phyloP scores from a whole-genome alignment of 2,329 filamentous ascomycete genomes.

The Calonectria pseudoreteaudii region DNA sequence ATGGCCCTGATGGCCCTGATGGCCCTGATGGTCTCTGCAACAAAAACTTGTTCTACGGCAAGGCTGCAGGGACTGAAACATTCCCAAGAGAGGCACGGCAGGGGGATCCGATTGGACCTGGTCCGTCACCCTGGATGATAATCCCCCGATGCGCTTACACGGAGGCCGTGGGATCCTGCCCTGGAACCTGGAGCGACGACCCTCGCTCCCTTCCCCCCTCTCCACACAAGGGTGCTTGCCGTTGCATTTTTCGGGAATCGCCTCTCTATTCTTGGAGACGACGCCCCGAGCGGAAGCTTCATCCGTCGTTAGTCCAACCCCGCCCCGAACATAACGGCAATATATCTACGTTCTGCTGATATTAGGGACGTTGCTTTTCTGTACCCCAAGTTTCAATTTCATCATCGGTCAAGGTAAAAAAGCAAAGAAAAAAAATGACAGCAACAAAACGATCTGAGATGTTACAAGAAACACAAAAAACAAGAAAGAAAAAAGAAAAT shows the following conservation, averaged over 20 bases:
- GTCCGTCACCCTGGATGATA: conserved; percentile 1
- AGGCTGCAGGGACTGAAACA: conserved; percentile 9
- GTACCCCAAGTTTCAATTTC: background rate
- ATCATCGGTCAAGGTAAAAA: background rate
- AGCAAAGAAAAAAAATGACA: background rate
- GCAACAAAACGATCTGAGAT: background rate
- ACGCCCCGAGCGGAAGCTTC: background rate
- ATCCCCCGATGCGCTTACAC: background rate
- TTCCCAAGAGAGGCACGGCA: background rate
- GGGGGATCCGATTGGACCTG: background rate
- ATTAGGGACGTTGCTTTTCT: background rate
- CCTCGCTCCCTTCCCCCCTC: background rate
- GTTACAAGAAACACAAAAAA: background rate
- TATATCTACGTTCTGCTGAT: background rate
- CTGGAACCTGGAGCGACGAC: background rate
- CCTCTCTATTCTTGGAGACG: background rate
- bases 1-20: background rate
- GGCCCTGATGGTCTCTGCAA: background rate
- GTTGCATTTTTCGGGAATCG: background rate
- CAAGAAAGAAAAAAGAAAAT: background rate
- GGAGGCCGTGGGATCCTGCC: background rate
- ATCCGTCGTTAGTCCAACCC: background rate
- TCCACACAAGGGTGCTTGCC: background rate
- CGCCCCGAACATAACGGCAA: background rate
- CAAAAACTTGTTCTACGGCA: background rate